These are phyloP conservation scores for Boletales sp. DNA, from an alignment of 768 basidiomycete species.

Conservation along the genomic window DNA sequence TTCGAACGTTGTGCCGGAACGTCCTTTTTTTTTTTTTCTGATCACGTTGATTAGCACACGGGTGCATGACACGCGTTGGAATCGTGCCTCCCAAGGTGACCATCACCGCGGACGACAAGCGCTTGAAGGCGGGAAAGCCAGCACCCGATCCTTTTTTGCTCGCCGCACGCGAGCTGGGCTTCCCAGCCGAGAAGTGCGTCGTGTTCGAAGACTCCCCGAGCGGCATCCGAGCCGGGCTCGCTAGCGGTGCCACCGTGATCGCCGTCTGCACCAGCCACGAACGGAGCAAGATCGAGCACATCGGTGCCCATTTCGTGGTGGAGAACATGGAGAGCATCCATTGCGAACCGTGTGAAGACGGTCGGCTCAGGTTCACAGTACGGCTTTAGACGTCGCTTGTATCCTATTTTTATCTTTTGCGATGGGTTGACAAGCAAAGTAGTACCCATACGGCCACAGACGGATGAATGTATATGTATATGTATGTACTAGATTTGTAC, in stretches of 20 bases:
- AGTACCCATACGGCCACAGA: not conserved
- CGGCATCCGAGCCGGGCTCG: slow-evolving; percentile 66
- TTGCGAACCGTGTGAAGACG: slow-evolving; percentile 39
- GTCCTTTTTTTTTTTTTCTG: too few species aligned
- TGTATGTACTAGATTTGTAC: too few species aligned
- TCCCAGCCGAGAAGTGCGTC: slow-evolving; percentile 55
- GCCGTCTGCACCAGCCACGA: slow-evolving; percentile 74
- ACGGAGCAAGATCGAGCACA: slow-evolving; percentile 48
- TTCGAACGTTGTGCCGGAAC: too few species aligned
- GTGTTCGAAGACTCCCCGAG: slow-evolving; percentile 75
- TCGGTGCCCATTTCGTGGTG: slow-evolving; percentile 55
- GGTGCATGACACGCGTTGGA: slow-evolving; percentile 69
- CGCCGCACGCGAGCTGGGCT: slow-evolving; percentile 56
- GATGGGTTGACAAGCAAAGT: slow-evolving; percentile 2
- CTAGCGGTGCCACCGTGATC: slow-evolving; percentile 68
- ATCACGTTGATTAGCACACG: slow-evolving; percentile 41
- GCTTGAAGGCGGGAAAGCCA: slow-evolving; percentile 63
- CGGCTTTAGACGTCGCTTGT: slow-evolving; percentile 7
- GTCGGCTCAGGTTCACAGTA: slow-evolving; percentile 44
- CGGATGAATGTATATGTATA: not conserved
- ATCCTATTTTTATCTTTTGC: not conserved
- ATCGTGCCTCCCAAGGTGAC: slow-evolving; percentile 65
- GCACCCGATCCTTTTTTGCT: slow-evolving; percentile 64
- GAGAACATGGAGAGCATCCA: slow-evolving; percentile 50
- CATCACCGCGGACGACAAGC: slow-evolving; percentile 74